Percentiles rank a stretch among this genome's conserved stretches.
These are phyloP conservation scores for Russula dissimulans DNA, from an alignment of 768 basidiomycete species.

Conservation along the genomic window DNA sequence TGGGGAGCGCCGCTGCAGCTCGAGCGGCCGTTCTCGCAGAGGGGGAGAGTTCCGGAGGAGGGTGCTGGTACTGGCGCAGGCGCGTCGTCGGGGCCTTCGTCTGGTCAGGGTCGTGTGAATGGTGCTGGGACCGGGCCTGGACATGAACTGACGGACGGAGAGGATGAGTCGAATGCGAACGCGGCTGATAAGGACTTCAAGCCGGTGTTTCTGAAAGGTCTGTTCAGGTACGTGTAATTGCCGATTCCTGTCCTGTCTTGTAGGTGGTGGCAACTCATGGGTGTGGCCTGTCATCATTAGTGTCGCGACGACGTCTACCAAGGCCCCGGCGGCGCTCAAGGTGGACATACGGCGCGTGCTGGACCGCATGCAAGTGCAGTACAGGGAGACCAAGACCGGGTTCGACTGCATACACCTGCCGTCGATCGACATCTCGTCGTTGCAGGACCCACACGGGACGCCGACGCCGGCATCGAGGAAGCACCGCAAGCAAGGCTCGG, in stretches of 20 bases:
- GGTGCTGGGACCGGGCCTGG: background rate
- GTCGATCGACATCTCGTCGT: slow-evolving; percentile 81
- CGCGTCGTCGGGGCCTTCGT: background rate
- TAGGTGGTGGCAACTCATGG: background rate
- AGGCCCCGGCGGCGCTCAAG: slow-evolving; percentile 70
- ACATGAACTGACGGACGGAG: slow-evolving; percentile 7
- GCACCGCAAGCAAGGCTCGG: slow-evolving; percentile 38
- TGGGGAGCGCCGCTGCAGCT: slow-evolving; percentile 24
- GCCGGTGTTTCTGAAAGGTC: slow-evolving; percentile 89
- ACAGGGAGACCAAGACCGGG: slow-evolving; percentile 80
- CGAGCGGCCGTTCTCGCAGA: slow-evolving; percentile 43
- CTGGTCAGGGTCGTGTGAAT: background rate
- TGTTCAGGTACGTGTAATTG: slow-evolving; percentile 64
- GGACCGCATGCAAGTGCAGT: slow-evolving; percentile 92
- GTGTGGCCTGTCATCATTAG: slow-evolving; percentile 29
- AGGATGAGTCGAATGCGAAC: slow-evolving; percentile 8
- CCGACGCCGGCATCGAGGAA: slow-evolving; percentile 26
- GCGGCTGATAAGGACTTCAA: slow-evolving; percentile 67
- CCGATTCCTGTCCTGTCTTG: background rate
- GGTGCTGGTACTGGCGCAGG: background rate
- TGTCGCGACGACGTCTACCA: slow-evolving; percentile 93
- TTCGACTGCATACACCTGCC: slow-evolving; percentile 96
- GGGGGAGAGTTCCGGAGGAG: slow-evolving; percentile 37
- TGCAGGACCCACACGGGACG: slow-evolving; percentile 33
- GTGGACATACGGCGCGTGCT: slow-evolving; percentile 79